phyloP scores from a whole-genome alignment of 257 asterid genomes.

The Plantago ovata region DNA sequence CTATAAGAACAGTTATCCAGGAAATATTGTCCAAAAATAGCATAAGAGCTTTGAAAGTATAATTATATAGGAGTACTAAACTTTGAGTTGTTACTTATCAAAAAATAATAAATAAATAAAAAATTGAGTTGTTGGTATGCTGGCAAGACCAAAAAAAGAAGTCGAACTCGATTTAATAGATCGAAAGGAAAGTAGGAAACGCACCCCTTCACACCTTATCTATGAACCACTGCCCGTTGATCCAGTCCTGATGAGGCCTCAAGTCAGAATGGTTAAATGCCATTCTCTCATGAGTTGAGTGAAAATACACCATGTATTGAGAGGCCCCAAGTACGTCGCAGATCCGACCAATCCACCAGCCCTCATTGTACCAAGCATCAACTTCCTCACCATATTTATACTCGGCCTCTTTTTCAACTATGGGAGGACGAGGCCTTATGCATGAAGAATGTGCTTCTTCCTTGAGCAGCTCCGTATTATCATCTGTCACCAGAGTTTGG shows the following conservation, averaged over 20 bases:
- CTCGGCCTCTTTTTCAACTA: conserved; percentile 24
- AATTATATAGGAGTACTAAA: too few species aligned
- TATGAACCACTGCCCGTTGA: conserved; percentile 42
- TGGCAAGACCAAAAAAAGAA: too few species aligned
- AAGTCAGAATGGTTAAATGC: conserved; percentile 50
- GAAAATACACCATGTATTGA: conserved; percentile 36
- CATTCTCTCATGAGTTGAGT: conserved; percentile 29
- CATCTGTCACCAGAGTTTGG: conserved; percentile 38
- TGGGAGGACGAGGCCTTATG: conserved; percentile 51
- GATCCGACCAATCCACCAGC: conserved; percentile 59
- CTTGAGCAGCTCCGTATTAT: conserved; percentile 30
- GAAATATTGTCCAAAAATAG: too few species aligned
- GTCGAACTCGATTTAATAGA: too few species aligned
- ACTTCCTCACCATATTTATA: conserved; percentile 43
- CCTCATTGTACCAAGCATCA: conserved; percentile 51
- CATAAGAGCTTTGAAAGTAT: too few species aligned
- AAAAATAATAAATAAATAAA: too few species aligned
- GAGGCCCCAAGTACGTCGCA: conserved; percentile 29
- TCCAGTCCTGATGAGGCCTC: conserved; percentile 61
- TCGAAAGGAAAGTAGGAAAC: background rate
- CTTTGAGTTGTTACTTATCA: too few species aligned
- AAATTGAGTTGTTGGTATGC: too few species aligned
- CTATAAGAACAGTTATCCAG: too few species aligned
- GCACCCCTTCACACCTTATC: conserved; percentile 25
- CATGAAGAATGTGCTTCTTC: conserved; percentile 39